Evolutionary conservation across 2,329 filamentous ascomycete species (phyloP), one percentile per base, ranked within the genome.

Genomic region (Leptographium wingfieldii): DNA sequence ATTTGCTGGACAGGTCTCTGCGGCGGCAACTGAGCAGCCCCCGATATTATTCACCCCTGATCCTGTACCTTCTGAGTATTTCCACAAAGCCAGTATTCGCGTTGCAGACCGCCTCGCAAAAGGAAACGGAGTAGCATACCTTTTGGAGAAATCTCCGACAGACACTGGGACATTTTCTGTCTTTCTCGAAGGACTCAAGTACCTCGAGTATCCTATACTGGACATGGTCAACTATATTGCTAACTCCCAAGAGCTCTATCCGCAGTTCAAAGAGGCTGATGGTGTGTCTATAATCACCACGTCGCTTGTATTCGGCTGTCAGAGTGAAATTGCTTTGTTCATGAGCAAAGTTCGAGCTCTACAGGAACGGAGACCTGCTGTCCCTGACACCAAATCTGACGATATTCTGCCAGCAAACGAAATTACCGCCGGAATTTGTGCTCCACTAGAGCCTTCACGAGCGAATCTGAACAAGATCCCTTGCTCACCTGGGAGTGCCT

Each of bases 151-250:
- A 3, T 49, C 58, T 2, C 40, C 38, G n/a, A 54, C 40, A 1
- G 63, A 61, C 25, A 33, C 56, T 6, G 61, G 61, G 1, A 57
- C 25, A 1, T 27, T 65, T n/a, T 57, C 53, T 5, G 48, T 65
- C 10, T 65, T 58, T 48, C 48, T 65, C 3, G 57, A 64, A 11
- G 64, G 61, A 7, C 29, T 22, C 1, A 58, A 60, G 14, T 65
- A 65, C 33, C 57, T 65, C 16, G 59, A 63, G 19, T 65, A 64
- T 25, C 56, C 63, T 3, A 22, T 64, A n/a, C 14, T 38, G 58
- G 59, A 52, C 56, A 65, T 65, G 63, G 55, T 55, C 58, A 64
- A 65, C 58, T 65, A 65, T 48, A 59, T 64, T 1, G 49, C 61
- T 14, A 62, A 48, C n/a, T 56, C 57, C 2, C 55, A 59, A 11